Base-by-base conservation (phyloP, 2,329 filamentous ascomycete species). In the Epicoccum sorghinum region DNA sequence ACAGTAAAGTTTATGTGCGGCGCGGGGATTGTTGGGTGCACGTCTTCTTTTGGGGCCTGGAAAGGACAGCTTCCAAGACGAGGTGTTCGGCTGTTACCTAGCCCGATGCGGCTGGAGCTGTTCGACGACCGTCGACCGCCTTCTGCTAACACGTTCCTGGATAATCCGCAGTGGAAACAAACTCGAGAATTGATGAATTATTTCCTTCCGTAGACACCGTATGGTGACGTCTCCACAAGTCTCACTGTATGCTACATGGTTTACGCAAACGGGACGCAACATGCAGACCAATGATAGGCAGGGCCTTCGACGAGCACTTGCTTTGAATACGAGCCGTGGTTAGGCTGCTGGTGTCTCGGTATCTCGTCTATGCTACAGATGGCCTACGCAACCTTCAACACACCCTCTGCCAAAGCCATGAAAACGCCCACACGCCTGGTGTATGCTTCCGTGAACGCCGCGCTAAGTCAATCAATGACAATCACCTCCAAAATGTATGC, bases 51-150 rank as follows among this genome's bases (percentile, higher is more conserved):
- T 70, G 63, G 60, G 62, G 63, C 62, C 36, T 27, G 61, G 55
- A 70, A 68, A 73, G 66, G 68, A 62, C 68, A 71, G 65, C 60
- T 66, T 65, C 57, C 44, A 47, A 48, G 57, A 40, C 49, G 37
- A 27, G 32, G 37, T 25, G 40, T 51, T 52, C 47, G 42, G 45
- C 47, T 29, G 6, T 29, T 9, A 42, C 27, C 67, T 68, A 68
- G 52, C 60, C 65, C 36, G 53, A 60, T 58, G 27, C 35, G 62
- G 53, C 52, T 36, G 41, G 48, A 49, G 42, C 60, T 27, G 27
- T 69, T 70, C 68, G 60, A 67, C 43, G 55, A 47, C 45, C 42
- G 41, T 67, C 69, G 48, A 68, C 65, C 36, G 49, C 39, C 49
- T 72, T 71, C 68, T 69, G 47, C 59, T 48, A 47, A 56, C 67